Evolutionary conservation across 2,329 filamentous ascomycete species (phyloP), one percentile per base, ranked within the genome.

Genomic region (Nigrospora oryzae): DNA sequence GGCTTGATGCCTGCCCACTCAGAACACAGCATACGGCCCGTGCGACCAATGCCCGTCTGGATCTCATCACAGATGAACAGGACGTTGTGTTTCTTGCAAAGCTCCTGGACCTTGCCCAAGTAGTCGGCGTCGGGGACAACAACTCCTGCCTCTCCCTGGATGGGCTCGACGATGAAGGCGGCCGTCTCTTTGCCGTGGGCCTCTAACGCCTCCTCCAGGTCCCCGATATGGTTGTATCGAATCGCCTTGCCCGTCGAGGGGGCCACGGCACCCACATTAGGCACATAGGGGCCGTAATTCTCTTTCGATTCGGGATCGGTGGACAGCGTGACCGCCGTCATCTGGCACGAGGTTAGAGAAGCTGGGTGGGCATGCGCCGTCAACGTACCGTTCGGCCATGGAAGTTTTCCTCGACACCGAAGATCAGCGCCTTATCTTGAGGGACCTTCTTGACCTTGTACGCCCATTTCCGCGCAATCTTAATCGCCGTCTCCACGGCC

Each of bases 11-110:
- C 86, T 46, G 87, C 84, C 90, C 93, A 97, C 68, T 98, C 82
- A 59, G 87, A 85, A 75, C 89, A 95, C 44, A 98, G 81, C 72
- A 98, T 86, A 60, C 86, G 87, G 43, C 93, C 93, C 15, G 93
- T 98, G 51, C 93, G 84, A 44, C 89, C 93, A 61, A 98, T 95
- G 53, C 91, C 91, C 5, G 93, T 98, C 70, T 98, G 93, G 58
- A 98, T 96, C 75, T 98, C 93, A 64, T 98, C 93, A 65, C 88
- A 95, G 65, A 98, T 97, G 61, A 98, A 72, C 40, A 98, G 81
- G 35, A 95, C 89, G 52, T 96, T 95, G 75, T 97, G 81, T 75
- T 95, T 86, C 67, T 88, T 89, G 74, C 93, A 98, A 19, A 97
- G 82, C 19, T 78, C 85, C 45, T 89, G 79, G 38, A 90, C 87